phyloP scores from a whole-genome alignment of 2,329 filamentous ascomycete species.

The Ophiocordyceps camponoti-leonardi region DNA sequence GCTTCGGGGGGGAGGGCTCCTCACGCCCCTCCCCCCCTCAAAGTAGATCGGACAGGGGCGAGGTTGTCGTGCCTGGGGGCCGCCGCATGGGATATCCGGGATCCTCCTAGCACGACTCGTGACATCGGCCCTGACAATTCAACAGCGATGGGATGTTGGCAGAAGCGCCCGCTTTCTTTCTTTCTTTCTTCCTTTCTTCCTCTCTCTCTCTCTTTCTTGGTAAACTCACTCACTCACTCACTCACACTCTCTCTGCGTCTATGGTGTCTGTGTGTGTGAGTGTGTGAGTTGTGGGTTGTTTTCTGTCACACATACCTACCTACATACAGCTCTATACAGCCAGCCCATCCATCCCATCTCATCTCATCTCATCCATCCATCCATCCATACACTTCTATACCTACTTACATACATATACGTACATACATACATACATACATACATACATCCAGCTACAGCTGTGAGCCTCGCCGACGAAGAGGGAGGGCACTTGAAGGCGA shows the following conservation, averaged over 20 bases:
- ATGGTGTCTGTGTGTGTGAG: too few species aligned
- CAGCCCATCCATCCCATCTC: too few species aligned
- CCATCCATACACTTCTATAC: too few species aligned
- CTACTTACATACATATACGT: too few species aligned
- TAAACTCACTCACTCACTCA: too few species aligned
- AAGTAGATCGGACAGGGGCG: constrained; percentile 21
- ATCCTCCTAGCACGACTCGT: constrained; percentile 22
- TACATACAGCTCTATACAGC: too few species aligned
- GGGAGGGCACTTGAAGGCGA: background rate
- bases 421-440: too few species aligned
- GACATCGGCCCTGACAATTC: constrained; percentile 19
- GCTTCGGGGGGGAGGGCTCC: constrained; percentile 17
- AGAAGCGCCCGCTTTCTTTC: background rate
- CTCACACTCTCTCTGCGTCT: too few species aligned
- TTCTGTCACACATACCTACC: constrained; percentile 1
- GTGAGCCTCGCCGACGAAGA: constrained; percentile 1
- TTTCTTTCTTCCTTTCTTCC: too few species aligned
- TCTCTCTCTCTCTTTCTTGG: too few species aligned
- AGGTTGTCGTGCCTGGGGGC: constrained; percentile 20
- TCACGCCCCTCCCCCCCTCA: constrained; percentile 8
- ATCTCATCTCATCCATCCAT: too few species aligned
- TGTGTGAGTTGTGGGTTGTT: background rate
- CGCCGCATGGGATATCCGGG: constrained; percentile 19
- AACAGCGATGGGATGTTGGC: constrained; percentile 13
- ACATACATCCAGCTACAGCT: too few species aligned